Evolutionary conservation across 73 alveolate species (phyloP), one percentile per base, ranked within the genome.

Genomic region (Paramecium tetraurelia): DNA sequence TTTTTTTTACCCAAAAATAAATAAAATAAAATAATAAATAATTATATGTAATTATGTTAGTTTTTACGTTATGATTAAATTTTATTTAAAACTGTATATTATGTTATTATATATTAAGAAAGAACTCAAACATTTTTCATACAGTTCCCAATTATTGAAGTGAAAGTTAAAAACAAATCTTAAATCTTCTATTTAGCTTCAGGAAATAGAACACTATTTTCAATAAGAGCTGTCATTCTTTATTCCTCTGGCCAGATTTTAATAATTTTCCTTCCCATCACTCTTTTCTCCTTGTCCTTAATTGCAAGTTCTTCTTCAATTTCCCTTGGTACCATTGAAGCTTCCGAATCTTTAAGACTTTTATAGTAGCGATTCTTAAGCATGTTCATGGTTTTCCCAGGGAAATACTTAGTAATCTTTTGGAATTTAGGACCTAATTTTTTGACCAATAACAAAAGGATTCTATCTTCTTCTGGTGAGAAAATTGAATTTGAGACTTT

Each of bases 351-450:
- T 29, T 59, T 59, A 4, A 71, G 57, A 71, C 58, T 71, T 71
- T 71, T 71, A 36, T 71, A 71, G n/a, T 71, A 71, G 4, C 86
- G 46, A 33, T 71, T 71, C 58, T 71, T 71, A 18, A 71, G 59
- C 48, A 33, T 29, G 27, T 29, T 71, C 86, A 71, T 71, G 5
- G 59, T 36, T 71, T 71, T 71, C 12, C 58, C 86, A 22, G 86
- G 86, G 31, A 71, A 71, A 14, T 71, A 71, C 58, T 33, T 33
- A 33, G 86, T 33, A 11, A 71, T 71, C 27, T 71, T 71, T 71
- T 71, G 29, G 16, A 71, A 71, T 71, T 71, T 33, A 14, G 86
- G 86, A 16, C 86, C 86, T 14, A 71, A 71, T 71, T 59, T 59
- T 18, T 59, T 59, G n/a, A 59, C 77, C n/a, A 59, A 29, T 59